phyloP scores from a whole-genome alignment of 129 eudicot genomes.

The Logfia minima region DNA sequence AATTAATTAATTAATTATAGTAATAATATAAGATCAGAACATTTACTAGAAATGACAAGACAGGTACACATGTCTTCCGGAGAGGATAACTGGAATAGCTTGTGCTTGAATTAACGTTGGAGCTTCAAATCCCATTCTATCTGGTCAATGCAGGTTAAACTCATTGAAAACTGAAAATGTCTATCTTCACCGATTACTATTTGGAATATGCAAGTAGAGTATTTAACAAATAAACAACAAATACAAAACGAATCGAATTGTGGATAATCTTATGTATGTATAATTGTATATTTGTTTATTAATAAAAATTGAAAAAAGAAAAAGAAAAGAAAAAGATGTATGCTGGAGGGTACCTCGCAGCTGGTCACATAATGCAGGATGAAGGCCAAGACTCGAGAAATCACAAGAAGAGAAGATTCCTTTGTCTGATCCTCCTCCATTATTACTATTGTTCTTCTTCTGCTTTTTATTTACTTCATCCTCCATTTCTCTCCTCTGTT shows the following conservation, averaged over 20 bases:
- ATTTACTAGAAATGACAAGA: neutral
- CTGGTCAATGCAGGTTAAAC: slow-evolving; percentile 33
- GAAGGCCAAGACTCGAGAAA: slow-evolving; percentile 79
- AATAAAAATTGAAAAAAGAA: too few species aligned
- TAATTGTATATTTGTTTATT: neutral
- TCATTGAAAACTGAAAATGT: neutral
- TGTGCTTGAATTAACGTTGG: slow-evolving; percentile 90
- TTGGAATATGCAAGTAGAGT: neutral
- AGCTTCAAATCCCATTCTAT: slow-evolving; percentile 70
- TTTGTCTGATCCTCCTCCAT: neutral
- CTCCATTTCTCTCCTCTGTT: neutral
- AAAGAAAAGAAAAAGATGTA: neutral
- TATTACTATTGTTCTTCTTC: neutral
- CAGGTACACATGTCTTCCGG: slow-evolving; percentile 77
- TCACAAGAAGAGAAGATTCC: slow-evolving; percentile 72
- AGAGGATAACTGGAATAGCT: slow-evolving; percentile 82
- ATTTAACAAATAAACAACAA: neutral
- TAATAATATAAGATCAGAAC: neutral
- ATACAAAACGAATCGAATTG: neutral
- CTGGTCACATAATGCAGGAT: slow-evolving; percentile 64
- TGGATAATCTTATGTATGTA: too few species aligned
- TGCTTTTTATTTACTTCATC: neutral
- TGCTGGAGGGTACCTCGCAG: slow-evolving; percentile 50
- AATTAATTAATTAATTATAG: neutral
- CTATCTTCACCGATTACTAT: neutral